Conservation (phyloP, 768 basidiomycete species). For the Mycena alexandri region DNA sequence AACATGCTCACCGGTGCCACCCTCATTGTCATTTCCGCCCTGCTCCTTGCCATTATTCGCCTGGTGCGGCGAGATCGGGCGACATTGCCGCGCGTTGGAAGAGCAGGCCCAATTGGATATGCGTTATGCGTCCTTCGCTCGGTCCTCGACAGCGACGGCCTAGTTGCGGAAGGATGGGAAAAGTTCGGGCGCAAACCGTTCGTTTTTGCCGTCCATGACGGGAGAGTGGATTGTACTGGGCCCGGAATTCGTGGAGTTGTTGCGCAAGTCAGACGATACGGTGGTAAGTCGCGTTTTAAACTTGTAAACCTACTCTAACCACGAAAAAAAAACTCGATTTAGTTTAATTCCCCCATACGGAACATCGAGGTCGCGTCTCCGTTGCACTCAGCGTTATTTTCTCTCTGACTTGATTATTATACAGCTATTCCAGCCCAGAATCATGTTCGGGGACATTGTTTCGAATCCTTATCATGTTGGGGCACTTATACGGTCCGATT, state of each 20-base stretch:
- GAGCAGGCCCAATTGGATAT: slow-evolving; percentile 35
- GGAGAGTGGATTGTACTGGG: slow-evolving; percentile 35
- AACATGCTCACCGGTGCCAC: too few relatives aligned
- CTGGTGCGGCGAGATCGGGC: too few relatives aligned
- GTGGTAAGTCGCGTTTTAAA: slow-evolving; percentile 24
- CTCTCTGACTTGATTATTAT: too few relatives aligned
- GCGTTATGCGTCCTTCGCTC: slow-evolving; percentile 32
- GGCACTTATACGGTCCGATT: slow-evolving; percentile 29
- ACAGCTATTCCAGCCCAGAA: slow-evolving; percentile 19
- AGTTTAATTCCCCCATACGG: slow-evolving; percentile 27
- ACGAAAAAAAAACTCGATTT: too few relatives aligned
- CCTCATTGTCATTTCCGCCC: too few relatives aligned
- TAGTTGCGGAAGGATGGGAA: slow-evolving; percentile 33
- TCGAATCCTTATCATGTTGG: slow-evolving; percentile 29
- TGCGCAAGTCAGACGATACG: slow-evolving; percentile 33
- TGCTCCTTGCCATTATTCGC: too few relatives aligned
- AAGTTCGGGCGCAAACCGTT: slow-evolving; percentile 35
- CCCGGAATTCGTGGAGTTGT: slow-evolving; percentile 31
- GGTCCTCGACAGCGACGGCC: slow-evolving; percentile 22
- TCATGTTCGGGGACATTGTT: slow-evolving; percentile 29
- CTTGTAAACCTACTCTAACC: too few relatives aligned
- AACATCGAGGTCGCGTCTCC: slow-evolving; percentile 6
- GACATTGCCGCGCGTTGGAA: slow-evolving; percentile 36
- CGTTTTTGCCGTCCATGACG: slow-evolving; percentile 32
- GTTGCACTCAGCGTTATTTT: neutral